Conservation (phyloP, 2,329 filamentous ascomycete species). For the Sclerotinia spermophila region DNA sequence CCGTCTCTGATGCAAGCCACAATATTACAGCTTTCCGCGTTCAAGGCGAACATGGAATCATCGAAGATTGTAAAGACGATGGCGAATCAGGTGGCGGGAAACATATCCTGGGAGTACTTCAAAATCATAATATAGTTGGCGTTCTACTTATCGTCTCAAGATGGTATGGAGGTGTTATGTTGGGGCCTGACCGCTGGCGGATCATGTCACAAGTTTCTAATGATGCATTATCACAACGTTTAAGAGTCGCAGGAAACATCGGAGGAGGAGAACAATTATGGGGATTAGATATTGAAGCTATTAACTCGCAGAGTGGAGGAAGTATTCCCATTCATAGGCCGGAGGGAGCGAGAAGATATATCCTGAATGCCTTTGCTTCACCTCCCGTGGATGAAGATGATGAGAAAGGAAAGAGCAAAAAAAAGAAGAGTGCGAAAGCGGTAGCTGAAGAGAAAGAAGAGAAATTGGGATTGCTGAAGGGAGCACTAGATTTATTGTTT, state of each 20-base stretch:
- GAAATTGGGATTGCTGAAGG: conserved; percentile 67
- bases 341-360: conserved; percentile 60
- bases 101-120: conserved; percentile 53
- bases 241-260: conserved; percentile 43
- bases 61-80: conserved; percentile 46
- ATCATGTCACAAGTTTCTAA: conserved; percentile 57
- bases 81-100: conserved; percentile 58
- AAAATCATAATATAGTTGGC: conserved; percentile 48
- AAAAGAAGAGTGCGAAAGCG: conserved; percentile 52
- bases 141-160: conserved; percentile 56
- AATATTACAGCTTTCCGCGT: conserved; percentile 43
- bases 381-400: conserved; percentile 29
- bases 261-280: conserved; percentile 53
- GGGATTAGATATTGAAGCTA: conserved; percentile 55
- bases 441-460: conserved; percentile 60
- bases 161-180: conserved; percentile 60
- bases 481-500: conserved; percentile 67
- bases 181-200: conserved; percentile 59
- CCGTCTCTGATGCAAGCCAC: conserved; percentile 53
- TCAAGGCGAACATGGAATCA: conserved; percentile 24
- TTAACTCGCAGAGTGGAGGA: conserved; percentile 37
- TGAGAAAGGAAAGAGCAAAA: conserved; percentile 36
- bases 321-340: conserved; percentile 72
- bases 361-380: conserved; percentile 56
- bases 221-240: conserved; percentile 51